A percentile compares a stretch with the other conserved stretches of the same genome.
Conservation (phyloP, 441 rosid species). For the Croton laevigatus region DNA sequence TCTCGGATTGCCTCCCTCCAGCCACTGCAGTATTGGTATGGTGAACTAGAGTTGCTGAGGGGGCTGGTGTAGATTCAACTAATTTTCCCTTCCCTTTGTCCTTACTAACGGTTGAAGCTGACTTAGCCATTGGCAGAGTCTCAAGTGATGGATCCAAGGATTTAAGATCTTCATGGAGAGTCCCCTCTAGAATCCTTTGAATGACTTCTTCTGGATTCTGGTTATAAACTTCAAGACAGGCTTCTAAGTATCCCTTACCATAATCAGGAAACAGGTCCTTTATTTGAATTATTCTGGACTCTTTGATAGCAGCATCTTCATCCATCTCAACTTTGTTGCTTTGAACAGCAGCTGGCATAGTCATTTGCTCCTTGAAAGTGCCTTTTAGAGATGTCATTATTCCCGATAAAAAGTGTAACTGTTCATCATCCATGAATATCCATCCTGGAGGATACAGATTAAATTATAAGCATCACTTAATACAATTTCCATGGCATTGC, state of each 20-base stretch:
- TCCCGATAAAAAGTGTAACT: constrained; percentile 74
- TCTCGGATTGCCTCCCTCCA: constrained; percentile 28
- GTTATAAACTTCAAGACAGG: constrained; percentile 91
- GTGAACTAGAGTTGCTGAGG: constrained; percentile 16
- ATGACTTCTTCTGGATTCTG: constrained; percentile 92
- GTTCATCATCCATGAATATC: constrained; percentile 76
- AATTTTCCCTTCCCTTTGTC: constrained; percentile 92
- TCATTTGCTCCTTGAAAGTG: constrained; percentile 32
- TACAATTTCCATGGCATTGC: background rate
- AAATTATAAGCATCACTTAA: constrained; percentile 1
- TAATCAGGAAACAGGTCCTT: constrained; percentile 91
- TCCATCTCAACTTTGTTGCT: constrained; percentile 45
- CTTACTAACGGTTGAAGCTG: constrained; percentile 39
- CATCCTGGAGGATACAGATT: constrained; percentile 56
- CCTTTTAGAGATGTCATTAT: constrained; percentile 40
- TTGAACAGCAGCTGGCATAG: constrained; percentile 29
- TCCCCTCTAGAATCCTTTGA: constrained; percentile 91
- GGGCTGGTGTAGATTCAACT: constrained; percentile 39
- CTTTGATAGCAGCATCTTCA: constrained; percentile 70
- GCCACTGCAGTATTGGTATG: constrained; percentile 21
- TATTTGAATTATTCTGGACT: constrained; percentile 85
- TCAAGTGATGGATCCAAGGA: constrained; percentile 66
- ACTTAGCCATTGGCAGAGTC: constrained; percentile 51
- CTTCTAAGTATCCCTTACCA: constrained; percentile 79
- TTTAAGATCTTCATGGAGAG: constrained; percentile 77